Conservation (phyloP, 306 rosid genomes). For the Psophocarpus tetragonolobus region DNA sequence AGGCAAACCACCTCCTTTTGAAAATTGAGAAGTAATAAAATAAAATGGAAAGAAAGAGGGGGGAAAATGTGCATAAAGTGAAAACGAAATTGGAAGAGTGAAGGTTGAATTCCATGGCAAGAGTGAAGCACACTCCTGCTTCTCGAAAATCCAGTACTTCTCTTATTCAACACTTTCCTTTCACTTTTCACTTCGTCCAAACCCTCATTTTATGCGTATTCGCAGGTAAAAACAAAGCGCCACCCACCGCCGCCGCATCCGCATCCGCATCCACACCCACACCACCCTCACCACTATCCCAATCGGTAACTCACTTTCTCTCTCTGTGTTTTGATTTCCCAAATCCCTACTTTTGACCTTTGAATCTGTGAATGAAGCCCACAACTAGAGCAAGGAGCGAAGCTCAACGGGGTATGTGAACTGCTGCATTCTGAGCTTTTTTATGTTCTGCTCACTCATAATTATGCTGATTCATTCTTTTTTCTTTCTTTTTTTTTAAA, state of each 20-base stretch:
- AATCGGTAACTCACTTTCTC: slow-evolving; percentile 36
- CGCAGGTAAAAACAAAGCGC: background rate
- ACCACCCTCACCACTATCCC: background rate
- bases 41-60: background rate
- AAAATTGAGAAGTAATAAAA: background rate
- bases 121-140: slow-evolving; percentile 46
- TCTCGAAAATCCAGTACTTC: slow-evolving; percentile 22
- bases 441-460: slow-evolving; percentile 1
- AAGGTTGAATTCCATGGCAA: slow-evolving; percentile 49
- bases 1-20: background rate
- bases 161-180: background rate
- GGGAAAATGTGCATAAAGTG: background rate
- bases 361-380: slow-evolving; percentile 29
- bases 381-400: background rate
- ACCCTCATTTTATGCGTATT: slow-evolving; percentile 35
- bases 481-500: background rate
- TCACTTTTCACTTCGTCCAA: background rate
- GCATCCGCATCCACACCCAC: background rate
- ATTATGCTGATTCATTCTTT: background rate
- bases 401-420: slow-evolving; percentile 33
- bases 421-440: background rate
- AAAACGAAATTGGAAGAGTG: background rate
- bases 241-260: no score
- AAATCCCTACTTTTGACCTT: background rate
- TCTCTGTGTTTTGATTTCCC: background rate